Conservation (phyloP, 1,284 basidiomycete genomes). For the Trichosporon sp. region DNA sequence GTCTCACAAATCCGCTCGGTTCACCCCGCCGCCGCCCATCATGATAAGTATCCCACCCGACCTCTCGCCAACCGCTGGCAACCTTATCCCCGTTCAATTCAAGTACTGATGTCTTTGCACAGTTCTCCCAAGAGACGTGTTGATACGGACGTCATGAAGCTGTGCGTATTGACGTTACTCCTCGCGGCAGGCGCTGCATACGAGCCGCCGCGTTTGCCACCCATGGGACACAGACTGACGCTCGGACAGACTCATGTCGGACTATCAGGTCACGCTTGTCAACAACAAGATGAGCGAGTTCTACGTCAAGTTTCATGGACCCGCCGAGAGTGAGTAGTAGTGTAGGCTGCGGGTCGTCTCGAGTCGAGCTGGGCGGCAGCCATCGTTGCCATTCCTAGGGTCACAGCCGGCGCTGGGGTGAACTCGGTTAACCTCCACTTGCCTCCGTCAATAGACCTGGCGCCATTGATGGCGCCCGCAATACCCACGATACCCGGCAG, state of each 20-base stretch:
- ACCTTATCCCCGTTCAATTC: background rate
- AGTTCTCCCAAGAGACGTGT: slow-evolving; percentile 83
- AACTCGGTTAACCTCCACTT: slow-evolving; percentile 3
- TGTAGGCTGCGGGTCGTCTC: background rate
- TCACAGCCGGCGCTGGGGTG: background rate
- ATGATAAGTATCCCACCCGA: slow-evolving; percentile 32
- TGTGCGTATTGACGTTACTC: slow-evolving; percentile 58
- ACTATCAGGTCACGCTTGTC: slow-evolving; percentile 92
- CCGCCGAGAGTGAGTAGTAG: slow-evolving; percentile 87
- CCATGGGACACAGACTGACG: slow-evolving; percentile 7
- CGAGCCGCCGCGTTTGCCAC: slow-evolving; percentile 8
- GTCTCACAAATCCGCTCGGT: background rate
- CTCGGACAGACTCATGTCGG: slow-evolving; percentile 83
- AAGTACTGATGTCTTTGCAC: slow-evolving; percentile 34
- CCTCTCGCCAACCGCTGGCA: background rate
- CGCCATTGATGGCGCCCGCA: background rate
- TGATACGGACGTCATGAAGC: slow-evolving; percentile 99
- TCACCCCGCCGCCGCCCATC: slow-evolving; percentile 7
- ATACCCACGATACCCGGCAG: background rate
- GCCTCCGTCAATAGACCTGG: background rate
- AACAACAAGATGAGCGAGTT: slow-evolving; percentile 99
- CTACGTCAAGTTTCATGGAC: slow-evolving; percentile 92
- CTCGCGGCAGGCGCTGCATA: background rate
- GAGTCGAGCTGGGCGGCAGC: background rate
- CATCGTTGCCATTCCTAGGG: background rate